phyloP scores from a whole-genome alignment of 2,329 filamentous ascomycete species.

The Balansia obtecta region DNA sequence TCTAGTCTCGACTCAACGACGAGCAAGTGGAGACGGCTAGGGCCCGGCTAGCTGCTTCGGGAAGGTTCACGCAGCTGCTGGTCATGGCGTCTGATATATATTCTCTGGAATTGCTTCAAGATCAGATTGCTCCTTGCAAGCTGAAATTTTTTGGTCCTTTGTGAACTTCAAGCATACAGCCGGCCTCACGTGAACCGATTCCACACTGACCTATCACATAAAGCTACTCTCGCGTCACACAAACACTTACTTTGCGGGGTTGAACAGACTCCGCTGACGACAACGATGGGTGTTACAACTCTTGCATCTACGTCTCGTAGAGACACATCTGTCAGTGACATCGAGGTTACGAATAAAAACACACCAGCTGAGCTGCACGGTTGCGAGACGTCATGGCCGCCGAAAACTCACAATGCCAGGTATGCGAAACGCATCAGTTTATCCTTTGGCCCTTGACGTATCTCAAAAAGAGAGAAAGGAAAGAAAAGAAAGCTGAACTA shows the following conservation, averaged over 20 bases:
- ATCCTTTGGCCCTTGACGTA: no score
- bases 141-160: not conserved
- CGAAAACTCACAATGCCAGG: not conserved
- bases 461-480: no score
- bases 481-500: not conserved
- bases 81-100: no score
- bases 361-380: not conserved
- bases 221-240: not conserved
- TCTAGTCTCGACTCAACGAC: no score
- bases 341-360: not conserved
- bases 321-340: not conserved
- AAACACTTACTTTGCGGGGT: not conserved
- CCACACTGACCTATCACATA: not conserved
- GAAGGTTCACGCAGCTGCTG: not conserved
- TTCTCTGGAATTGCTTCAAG: not conserved
- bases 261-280: not conserved
- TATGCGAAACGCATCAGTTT: not conserved
- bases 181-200: not conserved
- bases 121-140: not conserved
- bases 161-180: not conserved
- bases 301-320: not conserved
- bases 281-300: not conserved
- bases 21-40: no score
- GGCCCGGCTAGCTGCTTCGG: not conserved
- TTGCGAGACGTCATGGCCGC: not conserved